A percentile compares a stretch with the other conserved stretches of the same genome.
phyloP scores from a whole-genome alignment of 2,329 filamentous ascomycete genomes.

The Acephala macrosclerotiorum region DNA sequence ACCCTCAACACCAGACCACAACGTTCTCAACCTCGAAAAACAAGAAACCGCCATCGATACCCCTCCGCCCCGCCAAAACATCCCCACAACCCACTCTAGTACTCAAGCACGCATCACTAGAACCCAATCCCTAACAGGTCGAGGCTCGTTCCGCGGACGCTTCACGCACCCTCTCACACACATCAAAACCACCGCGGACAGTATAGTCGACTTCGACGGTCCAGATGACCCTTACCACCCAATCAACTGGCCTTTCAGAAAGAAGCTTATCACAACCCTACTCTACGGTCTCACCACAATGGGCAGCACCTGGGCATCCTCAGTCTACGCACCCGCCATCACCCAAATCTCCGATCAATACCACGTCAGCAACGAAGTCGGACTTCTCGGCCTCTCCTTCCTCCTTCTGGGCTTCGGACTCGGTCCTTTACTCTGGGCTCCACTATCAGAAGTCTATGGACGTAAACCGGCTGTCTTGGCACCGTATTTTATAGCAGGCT shows the following conservation, averaged over 20 bases:
- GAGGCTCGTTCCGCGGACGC: constrained; percentile 17
- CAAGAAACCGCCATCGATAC: constrained; percentile 22
- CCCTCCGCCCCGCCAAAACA: not conserved
- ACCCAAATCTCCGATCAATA: constrained; percentile 6
- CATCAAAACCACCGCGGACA: constrained; percentile 50
- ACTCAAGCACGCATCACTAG: constrained; percentile 25
- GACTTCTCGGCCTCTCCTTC: constrained; percentile 55
- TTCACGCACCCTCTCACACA: constrained; percentile 39
- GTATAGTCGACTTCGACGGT: constrained; percentile 76
- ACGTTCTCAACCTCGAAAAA: constrained; percentile 29
- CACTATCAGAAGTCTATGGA: constrained; percentile 59
- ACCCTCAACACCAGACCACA: not conserved
- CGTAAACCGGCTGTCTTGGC: constrained; percentile 37
- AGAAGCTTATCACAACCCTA: constrained; percentile 72
- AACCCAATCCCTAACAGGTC: constrained; percentile 32
- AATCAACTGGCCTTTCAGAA: constrained; percentile 73
- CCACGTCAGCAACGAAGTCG: constrained; percentile 49
- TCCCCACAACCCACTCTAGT: constrained; percentile 7
- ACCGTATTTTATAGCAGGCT: constrained; percentile 68
- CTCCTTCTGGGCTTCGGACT: constrained; percentile 59
- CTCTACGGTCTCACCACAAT: constrained; percentile 59
- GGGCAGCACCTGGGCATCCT: constrained; percentile 37
- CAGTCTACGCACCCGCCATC: constrained; percentile 35
- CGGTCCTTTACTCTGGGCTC: constrained; percentile 70
- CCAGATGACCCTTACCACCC: constrained; percentile 74